These are phyloP conservation scores for Fusarium nematophilum DNA, from an alignment of 2,329 filamentous ascomycete species.

Conservation along the genomic window DNA sequence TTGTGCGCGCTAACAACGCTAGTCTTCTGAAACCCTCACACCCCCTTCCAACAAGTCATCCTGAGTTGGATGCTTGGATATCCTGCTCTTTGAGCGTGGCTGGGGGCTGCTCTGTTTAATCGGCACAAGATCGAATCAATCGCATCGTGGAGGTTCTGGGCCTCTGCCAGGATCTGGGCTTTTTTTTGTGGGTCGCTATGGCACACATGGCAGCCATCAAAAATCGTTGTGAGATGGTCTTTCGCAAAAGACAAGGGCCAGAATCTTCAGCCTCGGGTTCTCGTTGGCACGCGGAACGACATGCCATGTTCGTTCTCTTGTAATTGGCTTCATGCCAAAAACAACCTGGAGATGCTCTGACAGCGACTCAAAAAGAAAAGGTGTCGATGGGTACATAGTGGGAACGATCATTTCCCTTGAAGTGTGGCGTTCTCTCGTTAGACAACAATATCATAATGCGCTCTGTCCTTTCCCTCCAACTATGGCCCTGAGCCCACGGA, in stretches of 20 bases:
- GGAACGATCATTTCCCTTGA: too few species aligned
- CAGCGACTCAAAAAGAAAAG: not conserved
- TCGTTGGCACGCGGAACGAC: not conserved
- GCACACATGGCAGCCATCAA: slow-evolving; percentile 6
- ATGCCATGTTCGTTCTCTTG: not conserved
- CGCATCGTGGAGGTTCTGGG: slow-evolving; percentile 1
- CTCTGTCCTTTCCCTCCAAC: too few species aligned
- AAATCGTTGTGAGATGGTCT: not conserved
- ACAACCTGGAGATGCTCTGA: not conserved
- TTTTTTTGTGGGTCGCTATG: slow-evolving; percentile 28
- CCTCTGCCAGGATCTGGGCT: not conserved
- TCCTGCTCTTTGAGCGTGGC: slow-evolving; percentile 15
- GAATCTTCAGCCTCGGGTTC: not conserved
- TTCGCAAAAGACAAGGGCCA: not conserved
- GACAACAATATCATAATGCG: too few species aligned
- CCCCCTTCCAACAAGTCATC: slow-evolving; percentile 28
- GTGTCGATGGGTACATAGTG: too few species aligned
- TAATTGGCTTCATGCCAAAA: not conserved
- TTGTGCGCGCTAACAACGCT: slow-evolving; percentile 51
- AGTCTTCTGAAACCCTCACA: slow-evolving; percentile 39
- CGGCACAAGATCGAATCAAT: slow-evolving; percentile 34
- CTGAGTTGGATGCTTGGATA: slow-evolving; percentile 5
- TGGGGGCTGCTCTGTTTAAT: slow-evolving; percentile 23
- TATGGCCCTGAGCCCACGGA: not conserved
- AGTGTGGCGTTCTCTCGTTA: too few species aligned